Conservation (phyloP, 352 stramenopile species). For the Phytophthora citrophthora region DNA sequence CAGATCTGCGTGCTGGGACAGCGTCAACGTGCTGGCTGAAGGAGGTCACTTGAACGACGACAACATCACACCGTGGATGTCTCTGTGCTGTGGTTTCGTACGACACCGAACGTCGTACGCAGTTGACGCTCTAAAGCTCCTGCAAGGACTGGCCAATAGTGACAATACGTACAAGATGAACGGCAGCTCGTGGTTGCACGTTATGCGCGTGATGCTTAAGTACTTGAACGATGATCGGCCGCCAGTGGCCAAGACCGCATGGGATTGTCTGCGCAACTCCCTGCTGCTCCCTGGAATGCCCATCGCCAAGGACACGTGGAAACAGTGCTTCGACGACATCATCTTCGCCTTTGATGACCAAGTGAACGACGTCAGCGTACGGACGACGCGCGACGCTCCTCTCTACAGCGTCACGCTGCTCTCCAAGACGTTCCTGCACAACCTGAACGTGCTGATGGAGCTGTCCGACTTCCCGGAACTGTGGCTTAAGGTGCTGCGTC, state of each 20-base stretch:
- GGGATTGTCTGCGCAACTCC: conserved; percentile 86
- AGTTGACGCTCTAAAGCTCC: conserved; percentile 73
- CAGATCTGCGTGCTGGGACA: conserved; percentile 78
- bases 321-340: conserved; percentile 86
- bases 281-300: conserved; percentile 73
- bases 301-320: conserved; percentile 78
- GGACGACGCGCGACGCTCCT: conserved; percentile 64
- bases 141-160: conserved; percentile 78
- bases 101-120: conserved; percentile 80
- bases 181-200: conserved; percentile 75
- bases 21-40: conserved; percentile 72
- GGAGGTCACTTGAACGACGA: conserved; percentile 76
- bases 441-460: conserved; percentile 75
- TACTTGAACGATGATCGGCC: conserved; percentile 84
- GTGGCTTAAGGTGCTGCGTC: conserved; percentile 80
- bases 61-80: conserved; percentile 86
- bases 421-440: conserved; percentile 90
- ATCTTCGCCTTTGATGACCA: conserved; percentile 91
- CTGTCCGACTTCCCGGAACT: conserved; percentile 69
- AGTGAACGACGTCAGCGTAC: conserved; percentile 61
- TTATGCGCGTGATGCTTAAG: conserved; percentile 88
- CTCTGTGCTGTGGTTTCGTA: conserved; percentile 79
- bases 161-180: conserved; percentile 81
- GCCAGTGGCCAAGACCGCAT: conserved; percentile 81
- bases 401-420: conserved; percentile 86